Evolutionary conservation across 768 basidiomycete genomes (phyloP), one percentile per base, ranked within the genome.

Genomic region (Boletus tomentosulus): DNA sequence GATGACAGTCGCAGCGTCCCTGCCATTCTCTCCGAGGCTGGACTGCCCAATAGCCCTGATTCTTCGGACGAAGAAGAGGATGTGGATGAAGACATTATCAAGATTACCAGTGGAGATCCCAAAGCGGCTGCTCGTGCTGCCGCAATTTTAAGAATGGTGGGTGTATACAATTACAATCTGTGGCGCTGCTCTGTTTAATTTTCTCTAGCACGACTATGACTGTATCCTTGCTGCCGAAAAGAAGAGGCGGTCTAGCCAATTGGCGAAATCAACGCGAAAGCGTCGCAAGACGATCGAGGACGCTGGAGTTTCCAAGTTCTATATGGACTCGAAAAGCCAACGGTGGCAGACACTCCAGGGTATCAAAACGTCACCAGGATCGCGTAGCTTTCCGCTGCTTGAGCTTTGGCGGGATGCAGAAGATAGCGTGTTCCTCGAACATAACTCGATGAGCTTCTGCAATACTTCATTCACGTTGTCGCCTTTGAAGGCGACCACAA

Each of bases 81-180:
- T 19, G 62, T 70, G 27, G 68, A 73, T 4, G 73, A 76, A 5
- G 74, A 76, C 8, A 73, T 95, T 6, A 83, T 97, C 58, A 87
- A 89, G 72, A 89, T 96, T 56, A 85, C 85, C 3, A 92, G 89
- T 54, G 81, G 83, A 22, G 89, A 96, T 68, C 89, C 94, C 2
- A 77, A 79, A 54, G 91, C 91, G 16, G 94, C 94, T 44, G 94
- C 93, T 2, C 75, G 90, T 46, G 94, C 93, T n/a, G 93, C 91
- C 33, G 94, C 94, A 0, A 94, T 97, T 54, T 75, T 97, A 61
- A 92, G 89, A 70, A 80, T 90, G 77, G 92, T 91, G 46, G n/a
- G 82, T 68, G 12, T 43, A 50, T 6, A 12, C 19, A 3, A 49
- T 38, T 35, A 30, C 27, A 19, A 15, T 12, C 13, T 30, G 11